Conservation (phyloP, 2,329 filamentous ascomycete species). For the Myriosclerotinia scirpicola region DNA sequence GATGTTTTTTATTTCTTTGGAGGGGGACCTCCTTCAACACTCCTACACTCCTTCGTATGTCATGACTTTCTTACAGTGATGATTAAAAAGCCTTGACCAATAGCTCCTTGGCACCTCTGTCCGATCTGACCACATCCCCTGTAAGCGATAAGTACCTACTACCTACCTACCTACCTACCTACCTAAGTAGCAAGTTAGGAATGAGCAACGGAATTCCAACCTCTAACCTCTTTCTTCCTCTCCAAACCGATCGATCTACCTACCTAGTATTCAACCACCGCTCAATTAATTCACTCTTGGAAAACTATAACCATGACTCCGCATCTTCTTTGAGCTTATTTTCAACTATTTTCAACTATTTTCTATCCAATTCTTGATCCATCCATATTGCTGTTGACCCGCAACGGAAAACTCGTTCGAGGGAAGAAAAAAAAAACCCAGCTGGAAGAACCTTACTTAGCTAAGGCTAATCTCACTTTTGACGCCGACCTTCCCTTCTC, state of each 20-base stretch:
- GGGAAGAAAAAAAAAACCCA: conserved; percentile 21
- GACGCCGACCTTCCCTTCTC: conserved; percentile 27
- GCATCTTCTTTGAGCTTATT: background rate
- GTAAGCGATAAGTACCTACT: conserved; percentile 13
- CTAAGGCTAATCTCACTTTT: conserved; percentile 25
- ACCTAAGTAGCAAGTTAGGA: conserved; percentile 5
- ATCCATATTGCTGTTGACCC: conserved; percentile 15
- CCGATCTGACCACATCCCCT: conserved; percentile 7
- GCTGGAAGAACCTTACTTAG: conserved; percentile 17
- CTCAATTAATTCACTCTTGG: conserved; percentile 11
- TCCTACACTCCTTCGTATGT: too few relatives aligned
- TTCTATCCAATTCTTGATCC: conserved; percentile 5
- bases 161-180: too few relatives aligned
- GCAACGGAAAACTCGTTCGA: conserved; percentile 19
- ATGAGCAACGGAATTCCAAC: conserved; percentile 21
- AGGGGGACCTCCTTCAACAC: too few relatives aligned
- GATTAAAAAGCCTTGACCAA: conserved; percentile 2
- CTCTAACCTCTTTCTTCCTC: too few relatives aligned
- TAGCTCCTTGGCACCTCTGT: conserved; percentile 7
- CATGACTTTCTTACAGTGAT: too few relatives aligned
- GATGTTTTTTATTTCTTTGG: too few relatives aligned
- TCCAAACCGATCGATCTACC: background rate
- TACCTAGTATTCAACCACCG: background rate
- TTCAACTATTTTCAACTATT: background rate
- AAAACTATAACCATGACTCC: background rate